phyloP scores from a whole-genome alignment of 75 land plant species.

The Pinus tabuliformis region DNA sequence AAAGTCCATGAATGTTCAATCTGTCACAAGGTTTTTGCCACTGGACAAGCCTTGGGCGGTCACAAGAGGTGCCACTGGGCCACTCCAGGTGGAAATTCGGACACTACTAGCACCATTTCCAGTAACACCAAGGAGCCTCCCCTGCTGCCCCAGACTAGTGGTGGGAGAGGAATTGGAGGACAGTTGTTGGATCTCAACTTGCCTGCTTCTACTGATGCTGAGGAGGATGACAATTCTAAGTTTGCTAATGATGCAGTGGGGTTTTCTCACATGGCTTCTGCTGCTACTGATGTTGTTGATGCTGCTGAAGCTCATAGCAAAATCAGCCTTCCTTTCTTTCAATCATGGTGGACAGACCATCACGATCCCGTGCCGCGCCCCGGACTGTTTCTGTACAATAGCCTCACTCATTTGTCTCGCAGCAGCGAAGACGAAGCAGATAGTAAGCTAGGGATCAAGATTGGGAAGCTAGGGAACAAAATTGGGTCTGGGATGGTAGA shows the following conservation, averaged over 20 bases:
- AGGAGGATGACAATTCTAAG: background rate
- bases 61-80: constrained; percentile 65
- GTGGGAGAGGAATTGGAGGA: background rate
- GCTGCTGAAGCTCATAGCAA: constrained; percentile 10
- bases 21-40: constrained; percentile 43
- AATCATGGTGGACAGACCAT: constrained; percentile 5
- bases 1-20: constrained; percentile 55
- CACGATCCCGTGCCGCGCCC: background rate
- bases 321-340: constrained; percentile 4
- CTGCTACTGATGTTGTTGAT: background rate
- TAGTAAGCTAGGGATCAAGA: constrained; percentile 4
- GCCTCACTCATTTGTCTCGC: background rate
- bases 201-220: constrained; percentile 6
- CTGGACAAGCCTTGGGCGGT: constrained; percentile 64
- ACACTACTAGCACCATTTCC: constrained; percentile 2
- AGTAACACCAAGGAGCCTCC: constrained; percentile 1
- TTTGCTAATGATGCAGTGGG: background rate
- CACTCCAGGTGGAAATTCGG: background rate
- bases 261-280: constrained; percentile 2
- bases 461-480: constrained; percentile 3
- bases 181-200: constrained; percentile 9
- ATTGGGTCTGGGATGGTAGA: background rate
- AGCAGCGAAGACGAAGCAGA: constrained; percentile 6
- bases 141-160: background rate
- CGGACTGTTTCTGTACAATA: constrained; percentile 4